These are phyloP conservation scores for Leccinum disarticulatum DNA, from an alignment of 768 basidiomycete genomes.

Conservation along the genomic window DNA sequence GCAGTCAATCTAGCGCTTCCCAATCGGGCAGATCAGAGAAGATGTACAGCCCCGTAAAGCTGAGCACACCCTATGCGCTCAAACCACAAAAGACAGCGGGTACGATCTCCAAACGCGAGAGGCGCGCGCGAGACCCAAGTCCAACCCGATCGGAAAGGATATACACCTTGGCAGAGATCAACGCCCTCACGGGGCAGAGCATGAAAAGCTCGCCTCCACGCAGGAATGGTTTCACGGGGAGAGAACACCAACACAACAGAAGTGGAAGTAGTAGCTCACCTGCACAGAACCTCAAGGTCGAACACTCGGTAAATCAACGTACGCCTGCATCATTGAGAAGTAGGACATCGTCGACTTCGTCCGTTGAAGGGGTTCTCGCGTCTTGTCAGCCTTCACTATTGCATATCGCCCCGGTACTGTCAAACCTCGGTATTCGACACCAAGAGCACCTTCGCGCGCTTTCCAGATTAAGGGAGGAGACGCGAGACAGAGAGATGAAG, in stretches of 20 bases:
- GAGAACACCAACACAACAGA: slow-evolving; percentile 14
- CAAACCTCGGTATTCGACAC: slow-evolving; percentile 55
- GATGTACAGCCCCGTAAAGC: slow-evolving; percentile 21
- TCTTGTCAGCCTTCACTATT: slow-evolving; percentile 65
- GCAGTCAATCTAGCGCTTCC: slow-evolving; percentile 21
- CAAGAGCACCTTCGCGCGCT: slow-evolving; percentile 66
- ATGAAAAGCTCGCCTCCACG: slow-evolving; percentile 25
- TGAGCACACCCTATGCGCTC: slow-evolving; percentile 12
- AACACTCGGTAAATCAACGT: slow-evolving; percentile 12
- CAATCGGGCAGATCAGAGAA: slow-evolving; percentile 29
- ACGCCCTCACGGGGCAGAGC: slow-evolving; percentile 31
- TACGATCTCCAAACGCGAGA: slow-evolving; percentile 20
- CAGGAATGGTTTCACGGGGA: slow-evolving; percentile 10
- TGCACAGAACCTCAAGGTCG: slow-evolving; percentile 14
- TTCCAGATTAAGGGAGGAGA: slow-evolving; percentile 59
- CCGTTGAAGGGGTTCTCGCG: slow-evolving; percentile 52
- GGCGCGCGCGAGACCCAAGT: slow-evolving; percentile 22
- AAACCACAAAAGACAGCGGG: slow-evolving; percentile 19
- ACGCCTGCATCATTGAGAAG: slow-evolving; percentile 16
- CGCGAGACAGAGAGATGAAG: slow-evolving; percentile 66
- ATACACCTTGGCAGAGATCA: slow-evolving; percentile 35
- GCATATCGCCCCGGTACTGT: slow-evolving; percentile 59
- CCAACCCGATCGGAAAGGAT: slow-evolving; percentile 35
- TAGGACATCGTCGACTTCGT: slow-evolving; percentile 38
- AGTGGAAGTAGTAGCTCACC: slow-evolving; percentile 25